Conservation (phyloP, 163 green algal species). For the Scenedesmus sp. region DNA sequence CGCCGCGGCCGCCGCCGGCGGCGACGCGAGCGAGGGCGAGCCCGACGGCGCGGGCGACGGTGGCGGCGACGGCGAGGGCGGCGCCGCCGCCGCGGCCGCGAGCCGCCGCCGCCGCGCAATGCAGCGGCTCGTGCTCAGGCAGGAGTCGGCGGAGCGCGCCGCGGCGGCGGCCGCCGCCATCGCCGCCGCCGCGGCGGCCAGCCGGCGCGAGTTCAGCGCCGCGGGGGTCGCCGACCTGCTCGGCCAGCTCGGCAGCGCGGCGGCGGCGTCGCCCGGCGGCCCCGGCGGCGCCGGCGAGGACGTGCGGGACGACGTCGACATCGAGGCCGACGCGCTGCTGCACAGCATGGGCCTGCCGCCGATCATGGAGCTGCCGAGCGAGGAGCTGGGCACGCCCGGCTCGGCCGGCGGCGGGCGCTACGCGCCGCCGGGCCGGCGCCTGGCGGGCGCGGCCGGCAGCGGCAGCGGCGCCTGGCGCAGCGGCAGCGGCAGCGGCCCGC, state of each 20-base stretch:
- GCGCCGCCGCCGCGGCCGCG: not conserved
- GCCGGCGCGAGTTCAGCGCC: not conserved
- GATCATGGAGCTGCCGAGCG: constrained; percentile 36
- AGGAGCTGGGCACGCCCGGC: too few relatives aligned
- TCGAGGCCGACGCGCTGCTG: constrained; percentile 32
- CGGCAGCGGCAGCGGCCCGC: constrained; percentile 22
- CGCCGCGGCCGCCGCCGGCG: not conserved
- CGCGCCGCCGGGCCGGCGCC: not conserved
- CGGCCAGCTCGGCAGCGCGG: not conserved
- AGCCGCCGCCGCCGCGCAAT: not conserved
- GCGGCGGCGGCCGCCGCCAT: constrained; percentile 18
- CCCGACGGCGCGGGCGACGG: not conserved
- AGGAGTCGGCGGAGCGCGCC: not conserved
- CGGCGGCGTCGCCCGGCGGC: not conserved
- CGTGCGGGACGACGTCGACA: constrained; percentile 9
- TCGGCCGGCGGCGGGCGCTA: not conserved
- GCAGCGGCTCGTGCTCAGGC: constrained; percentile 1
- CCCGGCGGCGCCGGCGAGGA: not conserved
- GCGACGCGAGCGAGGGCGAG: too few relatives aligned
- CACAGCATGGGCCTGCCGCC: constrained; percentile 35
- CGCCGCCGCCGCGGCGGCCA: constrained; percentile 8
- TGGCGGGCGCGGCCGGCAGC: not conserved
- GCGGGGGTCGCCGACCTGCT: constrained; percentile 6
- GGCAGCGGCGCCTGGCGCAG: not conserved
- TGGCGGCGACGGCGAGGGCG: not conserved